Evolutionary conservation across 2,329 filamentous ascomycete genomes (phyloP), one percentile per base, ranked within the genome.

Genomic region (Paracorniculantispora psalliotae): DNA sequence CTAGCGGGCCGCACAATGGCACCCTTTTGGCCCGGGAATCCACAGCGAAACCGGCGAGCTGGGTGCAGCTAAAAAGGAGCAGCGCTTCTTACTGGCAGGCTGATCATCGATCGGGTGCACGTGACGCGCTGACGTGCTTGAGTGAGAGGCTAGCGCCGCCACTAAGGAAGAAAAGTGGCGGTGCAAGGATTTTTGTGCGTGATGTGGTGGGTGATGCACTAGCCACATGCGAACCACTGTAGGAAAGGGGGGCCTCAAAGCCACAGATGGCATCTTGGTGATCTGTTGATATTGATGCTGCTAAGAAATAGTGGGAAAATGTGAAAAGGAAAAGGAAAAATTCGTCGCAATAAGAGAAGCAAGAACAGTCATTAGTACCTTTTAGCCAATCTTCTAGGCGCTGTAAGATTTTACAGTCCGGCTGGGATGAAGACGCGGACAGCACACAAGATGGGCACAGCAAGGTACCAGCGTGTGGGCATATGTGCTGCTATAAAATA

Each of bases 161-260:
- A 41, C 50, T 43, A 17, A 8, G 12, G 37, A 19, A 41, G 23
- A 55, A 19, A 23, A 19, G 41, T 19, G 12, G n/a, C 21, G 17
- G 41, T 19, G 19, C 30, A 23, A 57, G 25, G 25, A 23, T 25
- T 26, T 17, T 3, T 10, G n/a, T n/a, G n/a, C n/a, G n/a, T n/a
- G n/a, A n/a, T 17, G n/a, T 47, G 26, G 19, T 26, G 43, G 25
- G 44, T 6, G 19, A 2, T 48, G 35, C 46, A 35, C 47, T 51
- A 50, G 46, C 35, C 35, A 50, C 55, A 57, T 57, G 55, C 55
- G 55, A 57, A 57, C 55, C 28, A n/a, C 46, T 50, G 55, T 57
- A 19, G 54, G 47, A 33, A 57, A 51, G 46, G 26, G 41, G 52
- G 39, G 10, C 12, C 4, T 19, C 2, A 39, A 43, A 50, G 47